phyloP scores from a whole-genome alignment of 768 basidiomycete genomes.

The Roridomyces roridus region DNA sequence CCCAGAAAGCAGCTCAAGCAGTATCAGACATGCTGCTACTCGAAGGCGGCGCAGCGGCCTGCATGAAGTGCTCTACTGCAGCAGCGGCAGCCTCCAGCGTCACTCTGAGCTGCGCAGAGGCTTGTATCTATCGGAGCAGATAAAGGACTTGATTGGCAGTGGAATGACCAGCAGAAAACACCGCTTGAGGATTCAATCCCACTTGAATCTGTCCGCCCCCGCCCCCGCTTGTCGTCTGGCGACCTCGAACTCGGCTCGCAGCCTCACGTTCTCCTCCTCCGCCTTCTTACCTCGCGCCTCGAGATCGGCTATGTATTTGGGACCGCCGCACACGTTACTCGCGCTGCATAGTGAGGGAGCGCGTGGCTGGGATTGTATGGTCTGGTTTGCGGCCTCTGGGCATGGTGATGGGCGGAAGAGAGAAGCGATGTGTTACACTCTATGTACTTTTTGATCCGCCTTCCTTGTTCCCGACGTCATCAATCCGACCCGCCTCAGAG shows the following conservation, averaged over 20 bases:
- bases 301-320: conserved; percentile 1
- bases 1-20: neutral
- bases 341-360: neutral
- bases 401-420: neutral
- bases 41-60: neutral
- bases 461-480: too few species aligned
- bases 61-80: neutral
- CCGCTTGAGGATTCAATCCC: too few species aligned
- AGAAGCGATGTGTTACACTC: neutral
- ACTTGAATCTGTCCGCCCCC: too few species aligned
- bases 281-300: conserved; percentile 2
- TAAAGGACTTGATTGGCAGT: too few species aligned
- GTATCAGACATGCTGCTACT: neutral
- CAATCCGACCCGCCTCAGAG: too few species aligned
- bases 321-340: conserved; percentile 5
- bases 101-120: neutral
- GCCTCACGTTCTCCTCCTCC: conserved; percentile 2
- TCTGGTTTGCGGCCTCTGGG: conserved; percentile 11
- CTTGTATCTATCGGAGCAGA: neutral
- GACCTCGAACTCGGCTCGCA: neutral
- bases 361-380: neutral
- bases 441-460: neutral
- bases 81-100: neutral
- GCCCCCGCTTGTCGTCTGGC: too few species aligned
- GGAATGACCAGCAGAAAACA: too few species aligned